Conservation (phyloP, 768 basidiomycete genomes). For the Rhodotorula diobovata region DNA sequence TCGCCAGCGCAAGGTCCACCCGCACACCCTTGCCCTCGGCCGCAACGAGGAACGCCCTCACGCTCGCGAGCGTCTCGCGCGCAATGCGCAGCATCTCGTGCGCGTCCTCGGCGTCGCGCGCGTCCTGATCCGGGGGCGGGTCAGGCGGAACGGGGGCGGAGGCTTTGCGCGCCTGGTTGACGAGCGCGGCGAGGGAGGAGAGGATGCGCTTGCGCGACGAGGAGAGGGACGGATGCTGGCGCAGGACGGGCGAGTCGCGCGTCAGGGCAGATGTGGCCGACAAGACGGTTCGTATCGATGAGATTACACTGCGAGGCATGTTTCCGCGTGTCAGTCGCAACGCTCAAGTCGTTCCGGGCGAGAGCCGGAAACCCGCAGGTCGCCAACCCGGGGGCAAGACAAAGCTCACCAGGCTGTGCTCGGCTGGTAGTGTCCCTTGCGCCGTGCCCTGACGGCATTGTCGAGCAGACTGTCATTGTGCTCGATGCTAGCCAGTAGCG, state of each 20-base stretch:
- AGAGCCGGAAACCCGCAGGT: neutral
- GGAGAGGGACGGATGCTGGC: constrained; percentile 61
- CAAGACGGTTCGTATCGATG: constrained; percentile 81
- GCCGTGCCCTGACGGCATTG: constrained; percentile 71
- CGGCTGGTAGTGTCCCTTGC: constrained; percentile 80
- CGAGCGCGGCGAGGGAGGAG: constrained; percentile 71
- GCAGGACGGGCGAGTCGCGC: constrained; percentile 71
- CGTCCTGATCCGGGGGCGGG: constrained; percentile 54
- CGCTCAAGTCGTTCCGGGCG: neutral
- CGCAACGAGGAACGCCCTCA: constrained; percentile 64
- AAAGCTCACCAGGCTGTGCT: constrained; percentile 67
- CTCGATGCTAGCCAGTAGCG: constrained; percentile 70
- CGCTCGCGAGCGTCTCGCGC: constrained; percentile 72
- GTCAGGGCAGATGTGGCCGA: constrained; percentile 75
- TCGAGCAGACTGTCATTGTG: constrained; percentile 82
- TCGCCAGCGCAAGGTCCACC: constrained; percentile 7
- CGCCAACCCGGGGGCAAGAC: neutral
- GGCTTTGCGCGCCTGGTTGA: constrained; percentile 58
- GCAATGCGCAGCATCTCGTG: constrained; percentile 74
- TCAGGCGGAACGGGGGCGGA: constrained; percentile 25
- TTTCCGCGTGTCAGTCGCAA: neutral
- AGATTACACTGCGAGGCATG: constrained; percentile 60
- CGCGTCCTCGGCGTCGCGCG: constrained; percentile 58
- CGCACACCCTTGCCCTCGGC: constrained; percentile 48
- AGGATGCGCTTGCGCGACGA: constrained; percentile 78